Percentiles rank a stretch among this genome's conserved stretches.
Conservation (phyloP, 495 filamentous ascomycete genomes). For the Chaetomidium leptoderma region DNA sequence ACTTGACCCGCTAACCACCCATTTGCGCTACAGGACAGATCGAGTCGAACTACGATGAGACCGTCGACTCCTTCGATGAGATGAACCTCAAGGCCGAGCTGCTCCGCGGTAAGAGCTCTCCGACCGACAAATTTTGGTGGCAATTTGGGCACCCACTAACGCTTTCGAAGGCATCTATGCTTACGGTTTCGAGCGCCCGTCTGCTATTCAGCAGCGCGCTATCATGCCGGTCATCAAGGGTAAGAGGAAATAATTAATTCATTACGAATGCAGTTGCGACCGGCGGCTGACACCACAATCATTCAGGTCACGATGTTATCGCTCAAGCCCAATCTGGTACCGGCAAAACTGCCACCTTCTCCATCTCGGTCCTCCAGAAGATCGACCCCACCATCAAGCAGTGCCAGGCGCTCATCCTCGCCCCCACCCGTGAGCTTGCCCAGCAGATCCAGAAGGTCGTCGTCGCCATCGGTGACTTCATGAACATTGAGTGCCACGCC, state of each 20-base stretch:
- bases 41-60: constrained; percentile 99
- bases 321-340: constrained; percentile 98
- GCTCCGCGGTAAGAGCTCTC: constrained; percentile 72
- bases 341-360: constrained; percentile 98
- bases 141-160: constrained; percentile 20
- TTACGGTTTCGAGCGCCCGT: constrained; percentile 98
- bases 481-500: constrained; percentile 98
- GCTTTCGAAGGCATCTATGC: constrained; percentile 84
- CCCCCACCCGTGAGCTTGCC: constrained; percentile 94
- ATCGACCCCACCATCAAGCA: constrained; percentile 80
- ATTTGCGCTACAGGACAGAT: constrained; percentile 71
- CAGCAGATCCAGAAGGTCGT: constrained; percentile 98
- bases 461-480: constrained; percentile 96
- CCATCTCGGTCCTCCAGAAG: constrained; percentile 93
- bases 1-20: constrained; percentile 23
- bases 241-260: constrained; percentile 46
- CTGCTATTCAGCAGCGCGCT: constrained; percentile 98
- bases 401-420: constrained; percentile 93
- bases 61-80: constrained; percentile 96
- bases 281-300: constrained; percentile 27
- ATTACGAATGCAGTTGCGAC: neutral
- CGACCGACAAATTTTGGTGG: constrained; percentile 6
- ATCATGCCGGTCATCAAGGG: constrained; percentile 99
- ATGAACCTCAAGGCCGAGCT: constrained; percentile 97
- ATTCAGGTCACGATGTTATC: constrained; percentile 94